These are phyloP conservation scores for Plantago major DNA, from an alignment of 257 asterid genomes.

Conservation along the genomic window DNA sequence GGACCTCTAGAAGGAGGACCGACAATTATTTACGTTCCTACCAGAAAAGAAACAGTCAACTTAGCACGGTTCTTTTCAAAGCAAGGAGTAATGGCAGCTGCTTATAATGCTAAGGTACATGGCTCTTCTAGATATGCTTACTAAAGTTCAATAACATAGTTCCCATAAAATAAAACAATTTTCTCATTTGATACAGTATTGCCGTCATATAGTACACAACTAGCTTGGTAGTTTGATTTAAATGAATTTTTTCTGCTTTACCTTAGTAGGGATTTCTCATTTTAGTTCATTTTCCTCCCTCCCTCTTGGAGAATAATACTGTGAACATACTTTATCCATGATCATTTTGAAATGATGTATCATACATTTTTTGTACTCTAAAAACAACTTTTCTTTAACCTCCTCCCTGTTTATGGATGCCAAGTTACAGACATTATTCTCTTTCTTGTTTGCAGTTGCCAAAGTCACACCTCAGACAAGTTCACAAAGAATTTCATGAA, in stretches of 20 bases:
- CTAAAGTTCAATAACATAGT: constrained; percentile 10
- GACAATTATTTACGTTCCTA: constrained; percentile 67
- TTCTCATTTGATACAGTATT: constrained; percentile 14
- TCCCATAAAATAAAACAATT: neutral
- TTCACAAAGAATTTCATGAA: constrained; percentile 67
- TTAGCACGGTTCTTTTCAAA: constrained; percentile 55
- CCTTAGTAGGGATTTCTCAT: neutral
- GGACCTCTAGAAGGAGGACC: constrained; percentile 43
- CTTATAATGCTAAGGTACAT: constrained; percentile 75
- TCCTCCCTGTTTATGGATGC: constrained; percentile 9
- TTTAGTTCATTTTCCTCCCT: too few relatives aligned
- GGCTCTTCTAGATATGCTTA: constrained; percentile 16
- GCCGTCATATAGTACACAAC: constrained; percentile 1
- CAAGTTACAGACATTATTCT: constrained; percentile 6
- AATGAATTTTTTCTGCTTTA: neutral
- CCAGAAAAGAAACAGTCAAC: constrained; percentile 66
- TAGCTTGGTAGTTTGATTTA: neutral
- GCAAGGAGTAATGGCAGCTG: constrained; percentile 69
- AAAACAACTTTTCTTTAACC: constrained; percentile 1
- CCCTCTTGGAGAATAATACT: neutral
- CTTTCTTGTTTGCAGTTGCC: constrained; percentile 49
- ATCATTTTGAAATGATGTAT: constrained; percentile 2
- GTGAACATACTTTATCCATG: constrained; percentile 3
- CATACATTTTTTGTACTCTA: constrained; percentile 2
- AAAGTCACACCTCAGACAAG: constrained; percentile 71